Base-by-base conservation (phyloP, 805 yeast species). In the Clavispora fructus region DNA sequence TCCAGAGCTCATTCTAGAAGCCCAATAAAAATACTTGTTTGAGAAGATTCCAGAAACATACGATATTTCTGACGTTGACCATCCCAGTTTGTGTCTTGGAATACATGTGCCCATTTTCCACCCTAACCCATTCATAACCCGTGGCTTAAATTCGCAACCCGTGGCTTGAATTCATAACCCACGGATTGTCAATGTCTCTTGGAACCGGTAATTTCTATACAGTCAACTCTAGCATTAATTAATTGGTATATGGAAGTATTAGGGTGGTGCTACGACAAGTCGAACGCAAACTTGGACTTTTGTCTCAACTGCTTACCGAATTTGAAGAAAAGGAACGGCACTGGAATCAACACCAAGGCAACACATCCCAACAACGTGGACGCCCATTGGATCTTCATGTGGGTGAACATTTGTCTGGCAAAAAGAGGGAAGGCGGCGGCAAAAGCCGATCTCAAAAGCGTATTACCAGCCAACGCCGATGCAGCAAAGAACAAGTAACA, bases 301-400 rank as follows among this genome's bases (percentile, higher is more conserved):
- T 65, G 59, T 69, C 91, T 78, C 40, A 85, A 68, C 35, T 48
- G 42, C 52, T 71, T 46, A 17, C 59, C 59, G 60, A 65, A 87
- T 45, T 63, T 73, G 63, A 72, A 70, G 59, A 87, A 85, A 41
- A 82, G 59, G 46, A 86, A 58, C 10, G 95, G 95, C 44, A 86
- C 87, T 0, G 89, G 85, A 26, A 78, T 64, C 67, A 87, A 59
- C 1, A 67, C 71, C 2, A 71, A 65, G 0, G 83, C 81, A 44
- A 87, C 69, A 44, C 82, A 70, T 13, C 90, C 90, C 35, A 87
- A 59, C 25, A 87, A 60, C 27, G 87, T 68, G 47, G 91, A 90
- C 1, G 94, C 92, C 91, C 92, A 87, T 55, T 85, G 81, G 29
- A 74, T 74, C 32, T 87, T 86, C 78, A 87, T 74, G 47, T 72